Evolutionary conservation across 78 protist genomes (phyloP).

Genomic region (Guillardia theta): DNA sequence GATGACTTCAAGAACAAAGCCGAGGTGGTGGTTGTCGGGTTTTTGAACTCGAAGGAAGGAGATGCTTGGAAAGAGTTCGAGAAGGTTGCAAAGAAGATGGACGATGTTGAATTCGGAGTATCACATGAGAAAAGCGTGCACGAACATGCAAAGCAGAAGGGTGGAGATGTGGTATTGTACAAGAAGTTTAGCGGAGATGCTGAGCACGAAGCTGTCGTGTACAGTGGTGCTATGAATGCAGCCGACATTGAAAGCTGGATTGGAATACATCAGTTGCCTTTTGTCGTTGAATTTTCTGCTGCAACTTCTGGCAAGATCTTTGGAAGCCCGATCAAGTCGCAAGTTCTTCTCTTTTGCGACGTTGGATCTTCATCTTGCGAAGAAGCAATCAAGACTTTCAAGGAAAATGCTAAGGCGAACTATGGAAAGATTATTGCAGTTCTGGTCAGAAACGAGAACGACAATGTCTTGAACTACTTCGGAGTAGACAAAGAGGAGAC

Average conservation of each 20-base stretch:
- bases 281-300: background rate
- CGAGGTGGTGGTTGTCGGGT: background rate
- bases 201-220: too few relatives aligned
- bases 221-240: too few relatives aligned
- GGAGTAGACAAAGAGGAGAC: background rate
- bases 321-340: conserved; percentile 14
- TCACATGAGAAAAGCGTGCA: too few relatives aligned
- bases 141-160: too few relatives aligned
- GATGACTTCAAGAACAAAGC: background rate
- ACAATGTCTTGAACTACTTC: background rate
- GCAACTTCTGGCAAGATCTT: background rate
- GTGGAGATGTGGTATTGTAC: too few relatives aligned
- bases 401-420: background rate
- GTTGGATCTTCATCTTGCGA: background rate
- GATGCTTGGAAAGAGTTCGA: background rate
- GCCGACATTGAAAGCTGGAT: too few relatives aligned
- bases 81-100: background rate
- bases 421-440: background rate
- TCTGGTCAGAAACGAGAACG: too few relatives aligned
- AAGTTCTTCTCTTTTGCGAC: background rate
- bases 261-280: background rate
- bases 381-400: background rate
- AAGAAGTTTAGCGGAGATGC: too few relatives aligned
- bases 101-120: background rate
- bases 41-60: background rate